A percentile compares a stretch with the other conserved stretches of the same genome.
phyloP scores from a whole-genome alignment of 176 grass and related monocot species.

The Oryza punctata region DNA sequence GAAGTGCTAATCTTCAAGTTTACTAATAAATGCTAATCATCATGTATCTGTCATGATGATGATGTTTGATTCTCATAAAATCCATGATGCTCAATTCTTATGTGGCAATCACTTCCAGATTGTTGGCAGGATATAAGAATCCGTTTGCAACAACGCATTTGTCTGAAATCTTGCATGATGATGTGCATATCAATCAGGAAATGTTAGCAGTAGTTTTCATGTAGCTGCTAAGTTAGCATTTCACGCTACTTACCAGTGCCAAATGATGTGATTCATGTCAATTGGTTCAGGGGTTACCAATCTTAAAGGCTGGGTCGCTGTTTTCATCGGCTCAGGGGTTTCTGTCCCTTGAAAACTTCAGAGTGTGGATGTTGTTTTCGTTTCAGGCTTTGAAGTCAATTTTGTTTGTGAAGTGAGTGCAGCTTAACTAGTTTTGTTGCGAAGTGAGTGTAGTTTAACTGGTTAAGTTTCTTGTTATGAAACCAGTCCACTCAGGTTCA shows the following conservation, averaged over 20 bases:
- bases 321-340: neutral
- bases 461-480: no score
- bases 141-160: neutral
- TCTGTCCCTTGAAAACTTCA: neutral
- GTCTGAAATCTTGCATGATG: neutral
- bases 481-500: no score
- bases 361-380: neutral
- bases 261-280: neutral
- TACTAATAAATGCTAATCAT: neutral
- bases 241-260: neutral
- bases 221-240: neutral
- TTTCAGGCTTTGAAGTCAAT: constrained; percentile 25
- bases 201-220: neutral
- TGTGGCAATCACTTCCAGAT: neutral
- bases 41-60: neutral
- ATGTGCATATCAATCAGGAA: neutral
- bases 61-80: neutral
- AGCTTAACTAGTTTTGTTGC: no score
- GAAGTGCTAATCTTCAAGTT: constrained; percentile 38
- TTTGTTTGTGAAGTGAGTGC: neutral
- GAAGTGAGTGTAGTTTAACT: no score
- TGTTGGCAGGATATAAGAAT: constrained; percentile 3
- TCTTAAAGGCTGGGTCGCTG: neutral
- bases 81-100: neutral
- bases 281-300: neutral